Conservation (phyloP, 2,329 filamentous ascomycete genomes). For the Pestalotiopsis sp. region DNA sequence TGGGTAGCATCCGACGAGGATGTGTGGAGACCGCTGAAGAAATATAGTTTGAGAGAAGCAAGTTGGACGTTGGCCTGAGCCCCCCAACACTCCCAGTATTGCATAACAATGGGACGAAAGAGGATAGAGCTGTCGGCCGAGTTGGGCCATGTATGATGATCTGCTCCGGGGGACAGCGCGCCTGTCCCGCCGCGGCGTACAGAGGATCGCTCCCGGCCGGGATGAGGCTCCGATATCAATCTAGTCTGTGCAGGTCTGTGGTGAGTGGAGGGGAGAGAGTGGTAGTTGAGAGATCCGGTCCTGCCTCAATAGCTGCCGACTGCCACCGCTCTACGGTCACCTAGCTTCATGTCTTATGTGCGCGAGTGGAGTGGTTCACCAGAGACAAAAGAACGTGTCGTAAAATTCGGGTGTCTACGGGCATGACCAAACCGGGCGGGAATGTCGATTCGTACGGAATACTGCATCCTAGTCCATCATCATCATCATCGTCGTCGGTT, state of each 20-base stretch:
- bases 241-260: not conserved
- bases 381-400: not conserved
- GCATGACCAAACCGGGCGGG: too few relatives aligned
- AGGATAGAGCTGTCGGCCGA: not conserved
- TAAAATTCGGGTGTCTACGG: not conserved
- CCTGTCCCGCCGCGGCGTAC: not conserved
- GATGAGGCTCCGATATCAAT: not conserved
- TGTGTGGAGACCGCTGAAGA: constrained; percentile 1
- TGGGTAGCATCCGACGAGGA: not conserved
- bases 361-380: not conserved
- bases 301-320: not conserved
- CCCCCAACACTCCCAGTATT: not conserved
- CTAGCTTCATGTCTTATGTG: not conserved
- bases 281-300: not conserved
- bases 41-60: not conserved
- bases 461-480: not conserved
- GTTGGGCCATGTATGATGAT: not conserved
- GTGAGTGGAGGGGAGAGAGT: not conserved
- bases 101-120: not conserved
- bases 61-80: not conserved
- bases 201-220: not conserved
- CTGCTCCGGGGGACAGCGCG: not conserved
- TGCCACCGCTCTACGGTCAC: not conserved
- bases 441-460: too few relatives aligned
- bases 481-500: not conserved